Percentiles rank a stretch among this genome's conserved stretches.
Evolutionary conservation across 1,139 yeast genomes (phyloP).

Genomic region (Pichia sp.): DNA sequence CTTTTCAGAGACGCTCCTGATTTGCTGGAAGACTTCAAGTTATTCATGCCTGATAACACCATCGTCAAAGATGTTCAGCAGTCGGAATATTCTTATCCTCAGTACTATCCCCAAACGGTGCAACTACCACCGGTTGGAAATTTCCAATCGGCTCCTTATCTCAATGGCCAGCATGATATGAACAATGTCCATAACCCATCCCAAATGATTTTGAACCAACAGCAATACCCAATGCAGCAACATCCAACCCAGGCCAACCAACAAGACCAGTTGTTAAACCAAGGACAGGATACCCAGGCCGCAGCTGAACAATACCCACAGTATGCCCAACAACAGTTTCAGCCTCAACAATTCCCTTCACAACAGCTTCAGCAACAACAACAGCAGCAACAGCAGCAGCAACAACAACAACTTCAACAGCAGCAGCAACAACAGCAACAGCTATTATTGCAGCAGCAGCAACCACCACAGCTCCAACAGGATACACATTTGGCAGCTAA

Average conservation of each 20-base stretch:
- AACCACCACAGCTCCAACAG: conserved; percentile 14
- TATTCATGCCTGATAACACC: conserved; percentile 88
- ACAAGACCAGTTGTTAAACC: neutral
- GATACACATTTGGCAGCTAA: conserved; percentile 2
- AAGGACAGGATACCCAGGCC: neutral
- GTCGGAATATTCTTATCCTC: conserved; percentile 22
- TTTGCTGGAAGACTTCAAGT: conserved; percentile 87
- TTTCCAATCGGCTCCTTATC: conserved; percentile 71
- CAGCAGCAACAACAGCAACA: conserved; percentile 28
- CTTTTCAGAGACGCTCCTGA: conserved; percentile 93
- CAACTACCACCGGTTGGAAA: conserved; percentile 95
- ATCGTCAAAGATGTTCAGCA: conserved; percentile 32
- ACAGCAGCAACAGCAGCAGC: conserved; percentile 11
- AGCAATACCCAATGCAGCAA: conserved; percentile 2
- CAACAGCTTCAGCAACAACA: conserved; percentile 10
- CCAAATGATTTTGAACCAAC: conserved; percentile 9
- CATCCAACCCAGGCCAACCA: neutral
- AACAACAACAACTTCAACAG: conserved; percentile 6
- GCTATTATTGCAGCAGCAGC: conserved; percentile 21
- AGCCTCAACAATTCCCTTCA: conserved; percentile 9
- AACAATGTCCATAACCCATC: conserved; percentile 12
- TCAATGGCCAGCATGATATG: conserved; percentile 4
- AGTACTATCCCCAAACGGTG: conserved; percentile 26
- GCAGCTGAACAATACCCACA: conserved; percentile 1
- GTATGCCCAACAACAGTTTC: conserved; percentile 2